Base-by-base conservation (phyloP, 106 monocot species). In the Posidonia australis region DNA sequence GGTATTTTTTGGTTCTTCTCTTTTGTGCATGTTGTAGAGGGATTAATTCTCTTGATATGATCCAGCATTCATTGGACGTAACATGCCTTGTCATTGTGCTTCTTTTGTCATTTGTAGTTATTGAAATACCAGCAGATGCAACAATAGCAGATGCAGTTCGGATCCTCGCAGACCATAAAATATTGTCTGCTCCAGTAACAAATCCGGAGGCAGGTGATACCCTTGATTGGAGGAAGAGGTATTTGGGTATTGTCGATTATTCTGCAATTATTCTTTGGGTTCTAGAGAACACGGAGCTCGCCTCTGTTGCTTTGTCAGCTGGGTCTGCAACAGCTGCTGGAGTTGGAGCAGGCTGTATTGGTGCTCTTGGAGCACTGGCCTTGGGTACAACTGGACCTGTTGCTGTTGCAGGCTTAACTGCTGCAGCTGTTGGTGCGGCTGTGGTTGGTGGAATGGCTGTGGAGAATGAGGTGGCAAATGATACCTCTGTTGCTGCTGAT, bases 201-300 rank as follows among this genome's bases (percentile, higher is more conserved):
- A 82, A 88, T 66, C 77, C 80, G 1, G 77, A 79, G 19, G 51
- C 61, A 58, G 67, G 26, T 3, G 60, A 58, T 41, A 70, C 19
- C 44, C 64, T 32, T 23, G 75, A 80, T 65, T 98, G 85, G 84
- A 80, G 62, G 47, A 61, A 57, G n/a, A 78, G 79, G 45, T 98
- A 91, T 66, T 68, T 98, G 49, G 98, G 91, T 21, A 73, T 98
- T 49, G 67, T 98, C 10, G 87, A 91, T 76, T 91, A 98, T 68
- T 79, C 85, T 64, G 84, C 87, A 60, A 73, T 98, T 48, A 30
- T 98, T 64, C 69, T 82, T 1, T 98, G 98, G 91, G 80, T 98
- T 49, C 47, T 98, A 51, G 90, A 91, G 53, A 91, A 98, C 77
- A 85, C 84, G 29, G 91, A 88, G 70, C 76, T 87, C 32, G 91